These are phyloP conservation scores for Neurospora africana DNA, from an alignment of 495 filamentous ascomycete genomes.

Conservation along the genomic window DNA sequence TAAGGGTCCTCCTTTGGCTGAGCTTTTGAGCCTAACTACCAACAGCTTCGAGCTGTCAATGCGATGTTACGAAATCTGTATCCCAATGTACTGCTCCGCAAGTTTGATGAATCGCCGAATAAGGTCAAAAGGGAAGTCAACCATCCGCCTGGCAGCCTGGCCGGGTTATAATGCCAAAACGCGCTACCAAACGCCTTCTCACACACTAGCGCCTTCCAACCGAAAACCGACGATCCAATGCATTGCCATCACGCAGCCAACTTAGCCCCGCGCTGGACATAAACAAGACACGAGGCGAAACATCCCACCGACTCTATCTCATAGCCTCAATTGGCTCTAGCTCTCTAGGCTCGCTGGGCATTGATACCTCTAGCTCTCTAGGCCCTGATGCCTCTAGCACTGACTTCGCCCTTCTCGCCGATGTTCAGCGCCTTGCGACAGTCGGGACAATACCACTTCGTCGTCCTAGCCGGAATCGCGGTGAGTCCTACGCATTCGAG, in stretches of 20 bases:
- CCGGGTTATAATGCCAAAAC: background rate
- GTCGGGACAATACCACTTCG: slow-evolving; percentile 93
- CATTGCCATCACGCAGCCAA: background rate
- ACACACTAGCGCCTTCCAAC: background rate
- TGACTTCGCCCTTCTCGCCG: slow-evolving; percentile 46
- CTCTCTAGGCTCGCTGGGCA: slow-evolving; percentile 19
- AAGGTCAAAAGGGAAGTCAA: background rate
- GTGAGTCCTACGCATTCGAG: slow-evolving; percentile 74
- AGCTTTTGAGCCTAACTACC: background rate
- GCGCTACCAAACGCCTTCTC: background rate
- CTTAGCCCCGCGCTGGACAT: background rate
- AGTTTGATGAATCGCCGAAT: background rate
- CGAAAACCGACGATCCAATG: background rate
- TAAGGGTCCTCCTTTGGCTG: background rate
- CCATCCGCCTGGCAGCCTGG: background rate
- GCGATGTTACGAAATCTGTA: background rate
- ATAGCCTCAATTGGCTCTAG: background rate
- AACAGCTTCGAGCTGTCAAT: background rate
- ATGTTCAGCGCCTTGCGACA: slow-evolving; percentile 61
- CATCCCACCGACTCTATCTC: background rate
- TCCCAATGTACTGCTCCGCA: background rate
- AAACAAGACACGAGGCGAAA: background rate
- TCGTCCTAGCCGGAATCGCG: slow-evolving; percentile 62
- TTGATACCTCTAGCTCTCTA: slow-evolving; percentile 11
- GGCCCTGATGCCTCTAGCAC: slow-evolving; percentile 40